A percentile compares a stretch with the other conserved stretches of the same genome.
These are phyloP conservation scores for Elsinoe perseae DNA, from an alignment of 2,329 filamentous ascomycete genomes.

Conservation along the genomic window DNA sequence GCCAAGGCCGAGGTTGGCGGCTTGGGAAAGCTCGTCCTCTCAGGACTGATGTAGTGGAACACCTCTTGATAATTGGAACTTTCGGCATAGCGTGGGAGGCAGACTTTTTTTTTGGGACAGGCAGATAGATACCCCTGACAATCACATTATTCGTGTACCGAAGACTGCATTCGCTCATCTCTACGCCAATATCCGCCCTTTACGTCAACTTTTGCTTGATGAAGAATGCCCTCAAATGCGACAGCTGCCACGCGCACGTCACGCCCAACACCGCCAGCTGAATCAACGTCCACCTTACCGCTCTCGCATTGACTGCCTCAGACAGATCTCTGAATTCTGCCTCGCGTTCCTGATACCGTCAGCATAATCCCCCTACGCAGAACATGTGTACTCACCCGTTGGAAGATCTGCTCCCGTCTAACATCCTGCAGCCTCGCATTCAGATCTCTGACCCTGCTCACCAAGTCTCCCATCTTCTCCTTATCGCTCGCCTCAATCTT, in stretches of 20 bases:
- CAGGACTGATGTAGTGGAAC: slow-evolving; percentile 61
- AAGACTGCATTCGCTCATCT: background rate
- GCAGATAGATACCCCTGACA: slow-evolving; percentile 14
- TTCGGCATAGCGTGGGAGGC: slow-evolving; percentile 14
- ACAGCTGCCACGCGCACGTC: slow-evolving; percentile 95
- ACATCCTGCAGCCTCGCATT: slow-evolving; percentile 84
- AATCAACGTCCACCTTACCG: slow-evolving; percentile 88
- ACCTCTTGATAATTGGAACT: background rate
- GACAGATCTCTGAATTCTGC: slow-evolving; percentile 98
- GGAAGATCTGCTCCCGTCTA: slow-evolving; percentile 89
- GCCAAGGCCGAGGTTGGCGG: slow-evolving; percentile 75
- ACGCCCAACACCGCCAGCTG: slow-evolving; percentile 76
- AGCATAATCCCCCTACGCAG: background rate
- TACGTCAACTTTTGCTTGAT: slow-evolving; percentile 99
- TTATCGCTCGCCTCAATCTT: slow-evolving; percentile 92
- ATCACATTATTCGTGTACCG: background rate
- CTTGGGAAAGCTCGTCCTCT: slow-evolving; percentile 80
- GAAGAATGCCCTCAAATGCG: slow-evolving; percentile 92
- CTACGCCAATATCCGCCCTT: background rate
- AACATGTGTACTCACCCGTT: slow-evolving; percentile 54
- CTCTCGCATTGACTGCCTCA: slow-evolving; percentile 82
- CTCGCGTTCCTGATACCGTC: slow-evolving; percentile 68
- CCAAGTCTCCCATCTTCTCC: slow-evolving; percentile 82
- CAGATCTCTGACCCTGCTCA: slow-evolving; percentile 79
- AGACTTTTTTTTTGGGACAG: background rate